A percentile compares a stretch with the other conserved stretches of the same genome.
phyloP scores from a whole-genome alignment of 768 basidiomycete species.

The Boletus subcaerulescens region DNA sequence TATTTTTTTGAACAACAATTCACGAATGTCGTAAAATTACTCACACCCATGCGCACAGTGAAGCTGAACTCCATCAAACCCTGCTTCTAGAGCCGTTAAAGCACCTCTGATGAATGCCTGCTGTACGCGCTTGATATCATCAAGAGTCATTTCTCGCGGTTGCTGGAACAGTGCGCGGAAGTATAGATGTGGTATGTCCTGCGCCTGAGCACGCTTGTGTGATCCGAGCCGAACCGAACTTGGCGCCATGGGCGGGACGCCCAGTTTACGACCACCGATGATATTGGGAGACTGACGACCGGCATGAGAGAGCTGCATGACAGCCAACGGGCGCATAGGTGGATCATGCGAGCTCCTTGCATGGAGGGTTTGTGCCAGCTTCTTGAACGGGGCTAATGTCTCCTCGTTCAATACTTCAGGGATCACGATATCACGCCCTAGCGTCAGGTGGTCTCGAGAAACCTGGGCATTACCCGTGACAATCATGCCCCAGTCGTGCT shows the following conservation, averaged over 20 bases:
- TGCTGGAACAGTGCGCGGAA: constrained; percentile 56
- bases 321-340: constrained; percentile 39
- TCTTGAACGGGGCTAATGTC: constrained; percentile 47
- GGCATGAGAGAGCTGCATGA: constrained; percentile 82
- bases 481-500: constrained; percentile 82
- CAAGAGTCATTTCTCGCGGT: constrained; percentile 54
- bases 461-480: constrained; percentile 86
- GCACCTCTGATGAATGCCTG: constrained; percentile 68
- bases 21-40: constrained; percentile 28
- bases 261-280: constrained; percentile 62
- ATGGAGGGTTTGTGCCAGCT: constrained; percentile 52
- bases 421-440: constrained; percentile 71
- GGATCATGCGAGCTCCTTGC: constrained; percentile 18
- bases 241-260: constrained; percentile 64
- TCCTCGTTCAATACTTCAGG: constrained; percentile 44
- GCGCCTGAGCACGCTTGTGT: constrained; percentile 5
- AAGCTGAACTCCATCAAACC: constrained; percentile 85
- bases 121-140: constrained; percentile 62
- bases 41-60: constrained; percentile 86
- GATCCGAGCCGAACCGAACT: constrained; percentile 55
- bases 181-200: constrained; percentile 19
- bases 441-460: constrained; percentile 53
- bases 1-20: not conserved
- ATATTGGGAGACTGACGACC: constrained; percentile 82
- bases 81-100: constrained; percentile 55